Evolutionary conservation across 2,329 filamentous ascomycete genomes (phyloP).

Genomic region (Xylaria sp.): DNA sequence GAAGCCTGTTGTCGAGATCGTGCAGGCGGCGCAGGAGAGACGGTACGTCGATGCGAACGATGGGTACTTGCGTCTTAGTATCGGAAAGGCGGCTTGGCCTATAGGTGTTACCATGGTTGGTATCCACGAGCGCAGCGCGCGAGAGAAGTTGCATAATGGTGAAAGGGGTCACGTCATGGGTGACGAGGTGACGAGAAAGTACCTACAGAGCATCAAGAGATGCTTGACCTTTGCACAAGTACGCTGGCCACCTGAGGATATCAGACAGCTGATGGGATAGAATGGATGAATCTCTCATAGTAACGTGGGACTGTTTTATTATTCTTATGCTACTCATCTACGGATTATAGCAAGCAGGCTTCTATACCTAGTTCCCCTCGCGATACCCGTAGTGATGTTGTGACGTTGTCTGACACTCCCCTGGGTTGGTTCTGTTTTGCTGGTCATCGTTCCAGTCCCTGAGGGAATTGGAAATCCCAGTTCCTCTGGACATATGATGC

Average conservation of each 20-base stretch:
- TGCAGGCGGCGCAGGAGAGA: constrained; percentile 80
- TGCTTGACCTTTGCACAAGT: constrained; percentile 96
- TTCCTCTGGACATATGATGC: background rate
- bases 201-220: constrained; percentile 94
- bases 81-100: constrained; percentile 95
- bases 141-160: constrained; percentile 89
- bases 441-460: background rate
- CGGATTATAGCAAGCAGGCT: background rate
- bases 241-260: constrained; percentile 88
- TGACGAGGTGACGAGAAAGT: constrained; percentile 92
- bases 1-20: constrained; percentile 82
- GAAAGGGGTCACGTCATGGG: constrained; percentile 93
- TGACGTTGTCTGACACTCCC: no score
- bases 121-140: constrained; percentile 93
- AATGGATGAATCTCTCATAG: background rate
- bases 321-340: constrained; percentile 10
- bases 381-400: background rate
- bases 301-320: background rate
- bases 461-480: background rate
- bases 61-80: constrained; percentile 85
- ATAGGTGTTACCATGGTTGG: constrained; percentile 99
- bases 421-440: background rate
- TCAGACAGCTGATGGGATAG: constrained; percentile 89
- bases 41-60: constrained; percentile 96
- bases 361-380: background rate